Evolutionary conservation across 176 grass and related monocot species (phyloP).

Genomic region (Aegilops longissima): DNA sequence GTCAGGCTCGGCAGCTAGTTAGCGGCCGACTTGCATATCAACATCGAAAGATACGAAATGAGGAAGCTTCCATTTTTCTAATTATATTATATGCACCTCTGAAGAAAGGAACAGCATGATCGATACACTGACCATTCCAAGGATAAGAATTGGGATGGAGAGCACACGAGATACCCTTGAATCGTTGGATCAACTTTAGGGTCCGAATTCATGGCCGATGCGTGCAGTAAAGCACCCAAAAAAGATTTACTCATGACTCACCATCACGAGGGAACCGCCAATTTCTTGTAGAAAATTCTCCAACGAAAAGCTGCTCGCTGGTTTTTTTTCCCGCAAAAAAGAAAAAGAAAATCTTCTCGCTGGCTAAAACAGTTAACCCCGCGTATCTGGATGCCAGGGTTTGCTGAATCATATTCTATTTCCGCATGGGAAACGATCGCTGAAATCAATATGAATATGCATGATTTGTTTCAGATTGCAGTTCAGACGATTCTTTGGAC

Average conservation of each 20-base stretch:
- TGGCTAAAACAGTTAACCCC: not conserved
- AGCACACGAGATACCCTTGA: conserved; percentile 12
- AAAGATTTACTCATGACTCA: not conserved
- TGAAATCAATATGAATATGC: not conserved
- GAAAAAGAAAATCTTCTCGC: not conserved
- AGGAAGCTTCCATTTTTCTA: not conserved
- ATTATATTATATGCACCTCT: not conserved
- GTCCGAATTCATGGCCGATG: conserved; percentile 29
- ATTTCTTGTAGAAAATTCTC: not conserved
- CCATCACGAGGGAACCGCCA: conserved; percentile 4
- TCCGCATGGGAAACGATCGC: not conserved
- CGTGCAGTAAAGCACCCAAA: conserved; percentile 18
- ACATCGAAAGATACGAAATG: not conserved
- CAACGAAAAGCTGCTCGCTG: not conserved
- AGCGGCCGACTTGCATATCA: not conserved
- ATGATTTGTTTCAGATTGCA: conserved; percentile 1
- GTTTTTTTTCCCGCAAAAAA: too few relatives aligned
- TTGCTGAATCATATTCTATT: conserved; percentile 1
- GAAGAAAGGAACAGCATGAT: not conserved
- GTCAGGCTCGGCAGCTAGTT: not conserved
- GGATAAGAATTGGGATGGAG: not conserved
- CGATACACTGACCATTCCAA: not conserved
- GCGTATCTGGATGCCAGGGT: not conserved
- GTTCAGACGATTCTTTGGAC: not conserved
- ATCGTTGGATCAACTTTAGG: conserved; percentile 12